Evolutionary conservation across 108 stramenopile species (phyloP).

Genomic region (Bacterosira constricta): DNA sequence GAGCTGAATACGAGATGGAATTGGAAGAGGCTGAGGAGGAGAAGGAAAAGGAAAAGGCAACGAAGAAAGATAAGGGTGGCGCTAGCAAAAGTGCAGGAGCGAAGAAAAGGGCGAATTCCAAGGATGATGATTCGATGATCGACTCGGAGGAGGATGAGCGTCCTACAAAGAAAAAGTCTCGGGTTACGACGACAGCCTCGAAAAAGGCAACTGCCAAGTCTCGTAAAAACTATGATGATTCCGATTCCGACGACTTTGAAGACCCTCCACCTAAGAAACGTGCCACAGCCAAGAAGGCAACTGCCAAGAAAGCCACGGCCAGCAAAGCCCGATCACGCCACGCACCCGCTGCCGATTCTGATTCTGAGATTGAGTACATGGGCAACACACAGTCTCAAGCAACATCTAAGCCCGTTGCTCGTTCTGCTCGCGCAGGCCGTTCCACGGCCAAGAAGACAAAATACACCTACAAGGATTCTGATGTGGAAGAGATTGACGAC

Average conservation of each 20-base stretch:
- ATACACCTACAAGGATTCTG: constrained; percentile 32
- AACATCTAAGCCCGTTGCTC: constrained; percentile 3
- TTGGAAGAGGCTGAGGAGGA: constrained; percentile 22
- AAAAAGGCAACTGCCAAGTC: constrained; percentile 20
- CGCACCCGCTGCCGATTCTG: constrained; percentile 21
- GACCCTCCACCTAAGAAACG: constrained; percentile 38
- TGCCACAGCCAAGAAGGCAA: constrained; percentile 9
- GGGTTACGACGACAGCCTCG: constrained; percentile 10
- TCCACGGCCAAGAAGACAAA: constrained; percentile 37
- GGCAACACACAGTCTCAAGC: constrained; percentile 7
- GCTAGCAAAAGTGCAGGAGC: constrained; percentile 5
- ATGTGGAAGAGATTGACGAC: constrained; percentile 4
- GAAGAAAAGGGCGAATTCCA: constrained; percentile 4
- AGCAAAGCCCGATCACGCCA: constrained; percentile 10
- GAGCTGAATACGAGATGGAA: constrained; percentile 31
- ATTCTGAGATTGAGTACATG: constrained; percentile 34
- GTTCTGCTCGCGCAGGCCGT: constrained; percentile 19
- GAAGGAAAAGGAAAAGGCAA: constrained; percentile 28
- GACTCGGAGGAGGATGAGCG: constrained; percentile 15
- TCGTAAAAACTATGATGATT: constrained; percentile 16
- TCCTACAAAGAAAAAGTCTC: constrained; percentile 13
- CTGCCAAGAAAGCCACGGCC: constrained; percentile 13
- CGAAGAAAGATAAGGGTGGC: background rate
- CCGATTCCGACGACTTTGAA: constrained; percentile 21
- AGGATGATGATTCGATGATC: constrained; percentile 25